These are phyloP conservation scores for Phytophthora colocasiae DNA, from an alignment of 352 stramenopile species.

Conservation along the genomic window DNA sequence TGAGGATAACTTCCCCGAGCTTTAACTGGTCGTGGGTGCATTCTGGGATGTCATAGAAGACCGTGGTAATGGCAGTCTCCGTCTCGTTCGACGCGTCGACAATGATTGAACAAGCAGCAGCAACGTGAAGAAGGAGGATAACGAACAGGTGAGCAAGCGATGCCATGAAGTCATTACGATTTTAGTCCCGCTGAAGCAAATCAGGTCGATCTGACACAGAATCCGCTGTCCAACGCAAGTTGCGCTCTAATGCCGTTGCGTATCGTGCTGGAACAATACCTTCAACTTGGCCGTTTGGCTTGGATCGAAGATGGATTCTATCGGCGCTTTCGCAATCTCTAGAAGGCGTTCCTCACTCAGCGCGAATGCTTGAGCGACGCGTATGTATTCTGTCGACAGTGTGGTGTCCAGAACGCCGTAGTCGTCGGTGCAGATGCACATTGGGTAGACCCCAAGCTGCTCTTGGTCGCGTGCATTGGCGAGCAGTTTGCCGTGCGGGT, in stretches of 20 bases:
- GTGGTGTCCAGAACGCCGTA: slow-evolving; percentile 92
- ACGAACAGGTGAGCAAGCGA: slow-evolving; percentile 1
- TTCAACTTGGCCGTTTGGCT: slow-evolving; percentile 39
- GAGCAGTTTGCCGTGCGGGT: slow-evolving; percentile 82
- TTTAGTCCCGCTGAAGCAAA: slow-evolving; percentile 17
- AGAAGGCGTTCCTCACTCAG: slow-evolving; percentile 58
- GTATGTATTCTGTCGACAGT: slow-evolving; percentile 87
- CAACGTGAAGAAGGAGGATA: slow-evolving; percentile 4
- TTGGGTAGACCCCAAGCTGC: slow-evolving; percentile 62
- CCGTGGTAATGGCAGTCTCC: not conserved
- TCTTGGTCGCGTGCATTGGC: slow-evolving; percentile 36
- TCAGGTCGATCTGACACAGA: slow-evolving; percentile 3
- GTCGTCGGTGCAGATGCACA: slow-evolving; percentile 95
- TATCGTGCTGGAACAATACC: slow-evolving; percentile 23
- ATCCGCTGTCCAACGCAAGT: slow-evolving; percentile 5
- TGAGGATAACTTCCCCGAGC: slow-evolving; percentile 41
- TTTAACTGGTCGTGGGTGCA: slow-evolving; percentile 51
- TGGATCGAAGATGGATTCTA: slow-evolving; percentile 71
- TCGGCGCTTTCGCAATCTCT: slow-evolving; percentile 51
- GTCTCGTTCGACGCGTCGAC: slow-evolving; percentile 11
- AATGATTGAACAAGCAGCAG: not conserved
- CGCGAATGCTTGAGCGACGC: slow-evolving; percentile 78
- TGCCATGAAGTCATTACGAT: not conserved
- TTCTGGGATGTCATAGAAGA: slow-evolving; percentile 40
- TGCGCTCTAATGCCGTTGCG: not conserved